Base-by-base conservation (phyloP, 2,329 filamentous ascomycete species). In the Pseudohalonectria lignicola region DNA sequence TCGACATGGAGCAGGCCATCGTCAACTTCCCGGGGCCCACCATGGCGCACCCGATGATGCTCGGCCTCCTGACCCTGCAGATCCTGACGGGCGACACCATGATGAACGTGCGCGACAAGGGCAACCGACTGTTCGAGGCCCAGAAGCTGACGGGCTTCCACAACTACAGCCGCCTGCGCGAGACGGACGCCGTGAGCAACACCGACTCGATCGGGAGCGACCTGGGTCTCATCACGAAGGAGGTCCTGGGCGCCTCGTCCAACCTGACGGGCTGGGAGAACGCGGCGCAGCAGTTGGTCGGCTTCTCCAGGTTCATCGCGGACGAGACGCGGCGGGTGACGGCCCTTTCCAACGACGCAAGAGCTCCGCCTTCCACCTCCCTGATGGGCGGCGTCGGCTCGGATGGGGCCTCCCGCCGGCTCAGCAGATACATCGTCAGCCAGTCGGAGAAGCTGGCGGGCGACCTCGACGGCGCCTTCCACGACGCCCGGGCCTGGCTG, bases 211-310 rank as follows among this genome's bases (percentile, higher is more conserved):
- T 36, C 35, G 26, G 20, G 6, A n/a, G 20, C n/a, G 39, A 42
- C 19, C 36, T 39, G 9, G 36, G 15, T 16, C 31, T 25, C 26
- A 36, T 36, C 26, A 36, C 37, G 4, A 23, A 36, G 16, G 32
- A 33, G 28, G 26, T 36, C 8, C 29, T 37, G 18, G 36, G 40
- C 17, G 37, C 40, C 26, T 33, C 40, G 15, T 36, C 40, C 4
- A 39, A 42, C 40, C 29, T 42, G 26, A 42, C 40, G 16, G 40
- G 37, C 20, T 42, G 40, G 40, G 36, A 36, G 28, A 39, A 42
- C 33, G 40, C 33, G 15, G 28, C 40, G 10, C 11, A 12, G 32
- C 33, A 42, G 28, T 20, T 39, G 32, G 33, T 26, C 28, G 28
- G 29, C 6, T 42, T 42, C 30, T 33, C 37, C n/a, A 20, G 20